Evolutionary conservation across 1,284 basidiomycete genomes (phyloP), one percentile per base, ranked within the genome.

Genomic region (Marasmius oreades): DNA sequence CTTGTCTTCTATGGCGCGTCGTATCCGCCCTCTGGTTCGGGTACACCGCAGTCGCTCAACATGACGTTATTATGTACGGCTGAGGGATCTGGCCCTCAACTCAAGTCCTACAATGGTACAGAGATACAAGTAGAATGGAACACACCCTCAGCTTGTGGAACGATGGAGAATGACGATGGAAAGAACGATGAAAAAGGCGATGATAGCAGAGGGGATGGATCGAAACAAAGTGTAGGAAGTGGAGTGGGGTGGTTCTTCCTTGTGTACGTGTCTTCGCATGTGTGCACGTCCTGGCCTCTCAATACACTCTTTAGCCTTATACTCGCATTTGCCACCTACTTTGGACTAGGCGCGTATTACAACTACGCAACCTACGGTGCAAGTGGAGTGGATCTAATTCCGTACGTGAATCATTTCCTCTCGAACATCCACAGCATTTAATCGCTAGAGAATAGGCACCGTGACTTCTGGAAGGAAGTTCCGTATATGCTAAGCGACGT

Each of bases 401-500:
- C 90, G 88, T 91, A 68, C 66, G 86, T 78, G 33, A 57, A 52
- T 37, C 56, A 45, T 45, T 26, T 39, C 59, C 52, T 52, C 51
- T 31, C 48, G 23, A 42, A 18, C 37, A 45, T 4, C 14, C 8
- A 31, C 6, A n/a, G 33, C 23, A 43, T 16, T 3, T 10, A 14
- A 26, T 26, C 12, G 26, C 50, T 53, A 34, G 55, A 3, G 10
- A 58, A 44, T 62, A 92, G 90, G 59, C 90, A 93, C 70, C 87
- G 90, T 46, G 90, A 92, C 67, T 91, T 93, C 71, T 92, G 90
- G 90, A 75, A 84, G 69, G 91, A 93, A 70, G 86, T 93, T 4
- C 91, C 91, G 3, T 92, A 90, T 64, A 87, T 93, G 81, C 68
- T 92, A 34, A 77, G 78, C 39, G 91, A 93, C 64, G 82, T 93